These are phyloP conservation scores for Picea abies DNA, from an alignment of 83 land plant species.

Conservation along the genomic window DNA sequence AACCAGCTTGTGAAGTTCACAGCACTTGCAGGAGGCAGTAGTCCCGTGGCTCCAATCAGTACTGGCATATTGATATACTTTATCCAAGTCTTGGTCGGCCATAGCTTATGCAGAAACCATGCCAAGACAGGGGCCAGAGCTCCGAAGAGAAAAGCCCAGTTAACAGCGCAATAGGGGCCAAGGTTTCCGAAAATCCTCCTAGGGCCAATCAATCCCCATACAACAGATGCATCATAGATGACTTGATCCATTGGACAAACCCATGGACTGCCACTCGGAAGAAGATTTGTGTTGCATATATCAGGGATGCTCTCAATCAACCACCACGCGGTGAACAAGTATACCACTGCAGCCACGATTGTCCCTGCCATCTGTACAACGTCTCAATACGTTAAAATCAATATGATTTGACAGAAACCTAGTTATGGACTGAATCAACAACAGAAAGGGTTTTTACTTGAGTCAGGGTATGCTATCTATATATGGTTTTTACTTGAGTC, in stretches of 20 bases:
- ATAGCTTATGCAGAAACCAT: slow-evolving; percentile 44
- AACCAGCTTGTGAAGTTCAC: slow-evolving; percentile 79
- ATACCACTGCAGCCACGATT: slow-evolving; percentile 49
- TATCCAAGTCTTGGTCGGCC: too few relatives aligned
- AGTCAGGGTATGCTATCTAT: too few relatives aligned
- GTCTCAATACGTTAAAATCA: too few relatives aligned
- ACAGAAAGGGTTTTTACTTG: slow-evolving; percentile 44
- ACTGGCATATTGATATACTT: slow-evolving; percentile 45
- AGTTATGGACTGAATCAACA: background rate
- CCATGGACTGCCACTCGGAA: slow-evolving; percentile 45
- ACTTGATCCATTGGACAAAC: slow-evolving; percentile 59
- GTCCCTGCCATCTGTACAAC: slow-evolving; percentile 38
- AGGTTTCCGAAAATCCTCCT: background rate
- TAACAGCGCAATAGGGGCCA: slow-evolving; percentile 45
- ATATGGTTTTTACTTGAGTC: too few relatives aligned
- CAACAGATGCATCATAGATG: slow-evolving; percentile 63
- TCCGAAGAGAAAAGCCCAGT: slow-evolving; percentile 65
- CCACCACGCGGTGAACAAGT: slow-evolving; percentile 53
- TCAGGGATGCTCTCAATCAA: slow-evolving; percentile 33
- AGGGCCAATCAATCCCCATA: slow-evolving; percentile 69
- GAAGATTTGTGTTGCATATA: slow-evolving; percentile 24
- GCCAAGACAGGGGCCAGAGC: slow-evolving; percentile 59
- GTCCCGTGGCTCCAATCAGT: slow-evolving; percentile 53
- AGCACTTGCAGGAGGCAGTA: slow-evolving; percentile 77
- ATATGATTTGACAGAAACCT: too few relatives aligned